Evolutionary conservation across 2,329 filamentous ascomycete species (phyloP).

Genomic region (Fusarium incarnatum): DNA sequence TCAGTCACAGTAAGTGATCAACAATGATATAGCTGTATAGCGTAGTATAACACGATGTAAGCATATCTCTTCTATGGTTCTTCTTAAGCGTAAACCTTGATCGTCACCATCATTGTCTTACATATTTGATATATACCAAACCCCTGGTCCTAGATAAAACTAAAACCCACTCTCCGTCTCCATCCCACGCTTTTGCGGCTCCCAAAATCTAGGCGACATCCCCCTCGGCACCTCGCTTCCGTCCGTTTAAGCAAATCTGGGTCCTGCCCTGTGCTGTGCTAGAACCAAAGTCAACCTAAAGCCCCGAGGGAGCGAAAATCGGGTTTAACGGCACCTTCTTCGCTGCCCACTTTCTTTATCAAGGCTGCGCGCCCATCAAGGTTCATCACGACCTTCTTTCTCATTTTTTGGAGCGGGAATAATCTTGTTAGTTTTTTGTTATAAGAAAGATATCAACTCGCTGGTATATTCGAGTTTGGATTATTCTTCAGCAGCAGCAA

Average conservation of each 20-base stretch:
- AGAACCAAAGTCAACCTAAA: constrained; percentile 8
- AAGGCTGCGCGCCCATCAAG: constrained; percentile 36
- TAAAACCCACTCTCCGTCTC: constrained; percentile 10
- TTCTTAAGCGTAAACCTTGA: constrained; percentile 1
- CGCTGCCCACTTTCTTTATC: constrained; percentile 20
- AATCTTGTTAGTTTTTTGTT: background rate
- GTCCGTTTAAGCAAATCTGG: constrained; percentile 7
- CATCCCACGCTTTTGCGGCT: constrained; percentile 25
- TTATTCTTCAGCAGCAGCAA: constrained; percentile 6
- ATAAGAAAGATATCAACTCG: constrained; percentile 21
- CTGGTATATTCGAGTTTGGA: constrained; percentile 10
- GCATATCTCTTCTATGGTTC: background rate
- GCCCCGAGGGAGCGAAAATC: constrained; percentile 25
- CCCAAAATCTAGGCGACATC: constrained; percentile 19
- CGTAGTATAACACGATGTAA: background rate
- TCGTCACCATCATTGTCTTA: background rate
- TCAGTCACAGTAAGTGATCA: background rate
- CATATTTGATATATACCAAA: background rate
- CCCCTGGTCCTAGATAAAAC: constrained; percentile 14
- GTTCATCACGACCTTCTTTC: constrained; percentile 12
- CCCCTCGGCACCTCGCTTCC: constrained; percentile 42
- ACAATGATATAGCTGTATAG: background rate
- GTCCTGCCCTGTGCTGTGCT: constrained; percentile 12
- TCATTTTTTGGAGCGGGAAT: background rate
- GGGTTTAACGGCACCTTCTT: constrained; percentile 13